Percentiles rank a stretch among this genome's conserved stretches.
Conservation (phyloP, 129 eudicot species). For the Chrysanthemum seticuspe region DNA sequence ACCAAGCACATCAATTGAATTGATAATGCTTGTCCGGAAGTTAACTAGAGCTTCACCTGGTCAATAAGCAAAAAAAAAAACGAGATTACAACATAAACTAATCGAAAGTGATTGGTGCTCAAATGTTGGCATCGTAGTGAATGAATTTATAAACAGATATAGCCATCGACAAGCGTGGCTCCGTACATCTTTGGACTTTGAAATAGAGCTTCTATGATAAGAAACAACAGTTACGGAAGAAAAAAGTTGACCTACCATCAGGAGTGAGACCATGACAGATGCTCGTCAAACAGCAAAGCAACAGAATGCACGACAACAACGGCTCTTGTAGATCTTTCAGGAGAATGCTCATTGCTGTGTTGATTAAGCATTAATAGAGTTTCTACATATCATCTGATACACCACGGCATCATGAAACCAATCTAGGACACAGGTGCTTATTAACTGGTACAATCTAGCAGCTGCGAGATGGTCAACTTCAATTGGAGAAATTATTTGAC, state of each 20-base stretch:
- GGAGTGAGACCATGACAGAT: slow-evolving; percentile 59
- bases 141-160: slow-evolving; percentile 2
- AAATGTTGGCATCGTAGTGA: background rate
- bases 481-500: background rate
- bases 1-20: slow-evolving; percentile 66
- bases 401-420: slow-evolving; percentile 28
- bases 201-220: background rate
- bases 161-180: background rate
- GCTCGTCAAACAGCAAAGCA: slow-evolving; percentile 45
- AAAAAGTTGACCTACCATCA: slow-evolving; percentile 62
- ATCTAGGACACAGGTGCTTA: slow-evolving; percentile 32
- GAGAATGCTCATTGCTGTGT: slow-evolving; percentile 53
- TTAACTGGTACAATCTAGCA: slow-evolving; percentile 28
- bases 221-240: background rate
- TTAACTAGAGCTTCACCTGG: slow-evolving; percentile 85
- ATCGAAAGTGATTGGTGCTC: slow-evolving; percentile 1
- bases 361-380: slow-evolving; percentile 50
- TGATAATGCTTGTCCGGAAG: slow-evolving; percentile 58
- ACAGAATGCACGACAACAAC: slow-evolving; percentile 41
- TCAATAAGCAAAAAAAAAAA: slow-evolving; percentile 21
- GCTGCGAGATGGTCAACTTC: slow-evolving; percentile 34
- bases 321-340: slow-evolving; percentile 27
- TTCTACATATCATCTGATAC: slow-evolving; percentile 51
- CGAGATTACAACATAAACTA: background rate
- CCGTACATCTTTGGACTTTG: background rate